Evolutionary conservation across 495 filamentous ascomycete species (phyloP).

Genomic region (Lasiosphaeria miniovina): DNA sequence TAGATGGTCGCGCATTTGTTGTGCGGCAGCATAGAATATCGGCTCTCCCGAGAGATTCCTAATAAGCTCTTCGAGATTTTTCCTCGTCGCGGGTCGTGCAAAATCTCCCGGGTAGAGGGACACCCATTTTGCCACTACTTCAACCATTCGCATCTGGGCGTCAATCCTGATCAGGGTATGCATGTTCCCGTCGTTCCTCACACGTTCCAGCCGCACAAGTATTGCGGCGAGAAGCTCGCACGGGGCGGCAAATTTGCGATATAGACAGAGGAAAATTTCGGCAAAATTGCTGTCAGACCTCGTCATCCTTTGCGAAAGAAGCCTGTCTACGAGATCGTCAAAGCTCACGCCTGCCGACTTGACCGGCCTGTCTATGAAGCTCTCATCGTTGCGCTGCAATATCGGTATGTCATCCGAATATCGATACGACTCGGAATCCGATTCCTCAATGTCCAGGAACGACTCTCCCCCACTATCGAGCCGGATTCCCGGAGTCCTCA

Average conservation of each 20-base stretch:
- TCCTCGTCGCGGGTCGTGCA: constrained; percentile 71
- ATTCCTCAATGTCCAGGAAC: constrained; percentile 60
- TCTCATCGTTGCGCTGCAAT: constrained; percentile 53
- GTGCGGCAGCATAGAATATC: constrained; percentile 75
- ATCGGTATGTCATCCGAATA: constrained; percentile 61
- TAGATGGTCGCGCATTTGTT: constrained; percentile 69
- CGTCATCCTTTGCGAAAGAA: constrained; percentile 76
- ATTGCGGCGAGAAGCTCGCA: constrained; percentile 70
- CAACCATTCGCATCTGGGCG: constrained; percentile 77
- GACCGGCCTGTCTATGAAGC: constrained; percentile 42
- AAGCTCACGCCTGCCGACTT: constrained; percentile 67
- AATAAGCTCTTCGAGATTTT: constrained; percentile 69
- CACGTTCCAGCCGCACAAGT: constrained; percentile 66
- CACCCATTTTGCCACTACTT: constrained; percentile 84
- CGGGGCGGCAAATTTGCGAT: constrained; percentile 88
- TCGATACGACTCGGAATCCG: constrained; percentile 51
- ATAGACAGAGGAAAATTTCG: constrained; percentile 86
- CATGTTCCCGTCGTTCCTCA: constrained; percentile 58
- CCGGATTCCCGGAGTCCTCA: constrained; percentile 44
- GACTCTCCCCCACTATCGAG: constrained; percentile 46
- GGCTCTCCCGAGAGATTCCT: constrained; percentile 61
- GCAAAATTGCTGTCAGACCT: constrained; percentile 82
- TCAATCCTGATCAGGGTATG: constrained; percentile 66
- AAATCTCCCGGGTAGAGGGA: constrained; percentile 91
- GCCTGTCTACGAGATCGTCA: constrained; percentile 83